Evolutionary conservation across 768 basidiomycete genomes (phyloP), one percentile per base, ranked within the genome.

Genomic region (Lepiota subincarnata): DNA sequence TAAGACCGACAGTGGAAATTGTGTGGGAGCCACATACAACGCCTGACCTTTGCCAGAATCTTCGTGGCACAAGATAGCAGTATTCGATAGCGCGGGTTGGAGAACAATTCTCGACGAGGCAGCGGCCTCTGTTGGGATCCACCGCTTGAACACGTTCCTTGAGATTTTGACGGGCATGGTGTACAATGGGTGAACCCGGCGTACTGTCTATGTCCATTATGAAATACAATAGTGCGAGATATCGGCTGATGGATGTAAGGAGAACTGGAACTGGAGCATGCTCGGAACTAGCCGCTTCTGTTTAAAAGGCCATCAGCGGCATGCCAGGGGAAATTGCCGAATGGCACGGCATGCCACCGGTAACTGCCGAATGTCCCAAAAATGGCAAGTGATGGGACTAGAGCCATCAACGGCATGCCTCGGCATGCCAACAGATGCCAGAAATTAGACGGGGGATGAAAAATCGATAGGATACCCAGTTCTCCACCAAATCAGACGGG

Each of bases 101-200:
- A 19, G 53, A 37, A 16, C 31, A 46, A 31, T 54, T 54, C 36
- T 54, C 53, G 34, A 54, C 18, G 26, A 54, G 36, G 53, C 53
- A 54, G 18, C 53, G 45, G 28, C 51, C 51, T 13, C 35, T 20
- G 28, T 42, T 53, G 41, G 51, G 51, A 19, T 53, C 51, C 38
- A 35, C 50, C 50, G 39, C 50, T 41, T 42, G 22, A 41, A 51
- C 50, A 26, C 37, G 50, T 16, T 38, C 38, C 41, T 41, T 42
- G 36, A 42, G 37, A 26, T 16, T 41, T 20, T 4, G 18, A 43
- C n/a, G 8, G 41, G 18, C 41, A 11, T 51, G 14, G 39, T 51
- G 19, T 51, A 22, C 50, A 26, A 51, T 42, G 22, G 10, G 12
- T 8, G 5, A 45, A 19, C 24, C 48, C 34, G 38, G 39, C 39